Percentiles rank a stretch among this genome's conserved stretches.
Conservation (phyloP, 2,329 filamentous ascomycete species). For the Penicillium sp. region DNA sequence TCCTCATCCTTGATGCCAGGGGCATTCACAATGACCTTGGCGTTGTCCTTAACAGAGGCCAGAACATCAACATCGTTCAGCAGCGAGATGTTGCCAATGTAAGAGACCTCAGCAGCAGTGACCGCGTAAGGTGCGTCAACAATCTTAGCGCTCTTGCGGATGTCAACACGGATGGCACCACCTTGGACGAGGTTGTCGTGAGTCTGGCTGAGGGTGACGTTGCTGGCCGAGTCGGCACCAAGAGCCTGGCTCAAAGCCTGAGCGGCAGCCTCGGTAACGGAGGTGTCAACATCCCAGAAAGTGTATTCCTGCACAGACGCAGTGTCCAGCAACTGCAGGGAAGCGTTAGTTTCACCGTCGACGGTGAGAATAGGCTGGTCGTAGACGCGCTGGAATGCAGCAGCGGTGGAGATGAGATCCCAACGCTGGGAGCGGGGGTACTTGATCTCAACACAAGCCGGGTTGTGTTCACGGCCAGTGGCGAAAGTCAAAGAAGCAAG, state of each 20-base stretch:
- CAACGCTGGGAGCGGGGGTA: constrained; percentile 73
- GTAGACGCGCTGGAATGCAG: constrained; percentile 47
- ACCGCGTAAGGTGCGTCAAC: constrained; percentile 83
- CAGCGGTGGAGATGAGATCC: constrained; percentile 52
- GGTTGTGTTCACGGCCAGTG: constrained; percentile 62
- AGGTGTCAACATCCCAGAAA: constrained; percentile 89
- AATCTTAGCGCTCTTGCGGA: constrained; percentile 77
- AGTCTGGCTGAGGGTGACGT: constrained; percentile 59
- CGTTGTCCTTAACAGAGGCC: constrained; percentile 66
- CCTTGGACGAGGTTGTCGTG: constrained; percentile 68
- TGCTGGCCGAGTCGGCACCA: constrained; percentile 60
- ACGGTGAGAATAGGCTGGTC: constrained; percentile 42
- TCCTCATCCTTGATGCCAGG: constrained; percentile 83
- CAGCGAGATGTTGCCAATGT: constrained; percentile 76
- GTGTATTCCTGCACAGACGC: constrained; percentile 74
- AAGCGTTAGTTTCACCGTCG: constrained; percentile 33
- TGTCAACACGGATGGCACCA: constrained; percentile 78
- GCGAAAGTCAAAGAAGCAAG: constrained; percentile 81
- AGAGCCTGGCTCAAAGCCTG: constrained; percentile 60
- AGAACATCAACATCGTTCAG: constrained; percentile 75
- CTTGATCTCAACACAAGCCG: constrained; percentile 77
- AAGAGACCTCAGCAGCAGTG: constrained; percentile 73
- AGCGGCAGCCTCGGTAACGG: constrained; percentile 65
- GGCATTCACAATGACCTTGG: constrained; percentile 73
- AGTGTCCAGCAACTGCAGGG: constrained; percentile 55